These are phyloP conservation scores for Paramecium sonneborni DNA, from an alignment of 73 alveolate species.

Conservation along the genomic window DNA sequence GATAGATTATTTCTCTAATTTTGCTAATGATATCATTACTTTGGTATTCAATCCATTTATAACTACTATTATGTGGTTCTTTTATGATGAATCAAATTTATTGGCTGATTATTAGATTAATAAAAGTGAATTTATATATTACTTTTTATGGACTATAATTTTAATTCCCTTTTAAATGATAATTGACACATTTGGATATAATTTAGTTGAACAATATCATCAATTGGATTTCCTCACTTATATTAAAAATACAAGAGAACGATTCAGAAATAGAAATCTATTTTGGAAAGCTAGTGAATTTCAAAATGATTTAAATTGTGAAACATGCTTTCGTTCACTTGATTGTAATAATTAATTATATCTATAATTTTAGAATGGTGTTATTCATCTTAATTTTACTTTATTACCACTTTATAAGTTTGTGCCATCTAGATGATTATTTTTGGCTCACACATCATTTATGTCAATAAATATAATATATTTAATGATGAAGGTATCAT, in stretches of 20 bases:
- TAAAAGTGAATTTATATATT: slow-evolving; percentile 16
- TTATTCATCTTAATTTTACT: slow-evolving; percentile 30
- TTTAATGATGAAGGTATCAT: slow-evolving; percentile 33
- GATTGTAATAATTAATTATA: not conserved
- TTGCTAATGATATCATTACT: slow-evolving; percentile 33
- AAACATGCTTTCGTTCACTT: not conserved
- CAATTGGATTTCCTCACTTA: slow-evolving; percentile 54
- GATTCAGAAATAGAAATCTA: slow-evolving; percentile 49
- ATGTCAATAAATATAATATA: not conserved
- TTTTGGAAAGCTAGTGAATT: not conserved
- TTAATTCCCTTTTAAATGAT: slow-evolving; percentile 51
- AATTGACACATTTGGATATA: slow-evolving; percentile 53
- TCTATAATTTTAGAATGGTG: slow-evolving; percentile 13
- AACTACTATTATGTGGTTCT: not conserved
- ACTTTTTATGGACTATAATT: slow-evolving; percentile 28
- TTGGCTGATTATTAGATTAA: not conserved
- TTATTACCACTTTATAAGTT: not conserved
- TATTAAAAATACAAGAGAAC: not conserved
- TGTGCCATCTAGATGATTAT: not conserved
- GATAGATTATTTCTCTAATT: slow-evolving; percentile 49
- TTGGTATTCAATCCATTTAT: slow-evolving; percentile 19
- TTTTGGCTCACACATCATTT: not conserved
- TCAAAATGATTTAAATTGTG: not conserved
- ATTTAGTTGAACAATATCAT: slow-evolving; percentile 54
- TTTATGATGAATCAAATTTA: slow-evolving; percentile 1